Percentiles rank a stretch among this genome's conserved stretches.
These are phyloP conservation scores for Tylopilus sp. DNA, from an alignment of 768 basidiomycete genomes.

Conservation along the genomic window DNA sequence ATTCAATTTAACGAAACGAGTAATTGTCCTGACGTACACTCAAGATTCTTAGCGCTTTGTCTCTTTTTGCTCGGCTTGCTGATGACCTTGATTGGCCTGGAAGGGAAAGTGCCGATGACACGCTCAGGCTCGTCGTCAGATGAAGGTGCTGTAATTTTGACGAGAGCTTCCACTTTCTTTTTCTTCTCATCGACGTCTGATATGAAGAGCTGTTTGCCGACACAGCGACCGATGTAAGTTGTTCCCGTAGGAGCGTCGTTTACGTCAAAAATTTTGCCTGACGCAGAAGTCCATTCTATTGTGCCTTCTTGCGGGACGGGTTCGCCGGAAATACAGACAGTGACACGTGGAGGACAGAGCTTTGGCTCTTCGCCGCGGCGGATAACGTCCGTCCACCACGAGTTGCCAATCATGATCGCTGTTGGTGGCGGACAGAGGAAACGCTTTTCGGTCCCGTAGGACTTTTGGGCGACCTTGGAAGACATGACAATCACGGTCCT, in stretches of 20 bases:
- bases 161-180: slow-evolving; percentile 91
- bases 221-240: slow-evolving; percentile 89
- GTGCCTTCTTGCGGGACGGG: slow-evolving; percentile 79
- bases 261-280: slow-evolving; percentile 81
- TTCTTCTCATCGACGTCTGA: slow-evolving; percentile 94
- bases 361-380: slow-evolving; percentile 74
- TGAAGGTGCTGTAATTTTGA: slow-evolving; percentile 79
- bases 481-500: slow-evolving; percentile 95
- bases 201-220: slow-evolving; percentile 93
- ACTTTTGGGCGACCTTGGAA: slow-evolving; percentile 96
- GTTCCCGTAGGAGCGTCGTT: slow-evolving; percentile 75
- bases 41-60: slow-evolving; percentile 88
- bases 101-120: slow-evolving; percentile 85
- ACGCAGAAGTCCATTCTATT: slow-evolving; percentile 83
- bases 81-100: slow-evolving; percentile 96
- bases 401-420: slow-evolving; percentile 89
- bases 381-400: slow-evolving; percentile 87
- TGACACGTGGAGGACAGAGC: slow-evolving; percentile 73
- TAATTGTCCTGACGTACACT: slow-evolving; percentile 55
- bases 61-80: slow-evolving; percentile 98
- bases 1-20: slow-evolving; percentile 11
- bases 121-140: slow-evolving; percentile 80
- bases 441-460: slow-evolving; percentile 93
- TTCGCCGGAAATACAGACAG: slow-evolving; percentile 91
- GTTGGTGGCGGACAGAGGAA: slow-evolving; percentile 94